Evolutionary conservation across 768 basidiomycete species (phyloP).

Genomic region (Russula olivacea): DNA sequence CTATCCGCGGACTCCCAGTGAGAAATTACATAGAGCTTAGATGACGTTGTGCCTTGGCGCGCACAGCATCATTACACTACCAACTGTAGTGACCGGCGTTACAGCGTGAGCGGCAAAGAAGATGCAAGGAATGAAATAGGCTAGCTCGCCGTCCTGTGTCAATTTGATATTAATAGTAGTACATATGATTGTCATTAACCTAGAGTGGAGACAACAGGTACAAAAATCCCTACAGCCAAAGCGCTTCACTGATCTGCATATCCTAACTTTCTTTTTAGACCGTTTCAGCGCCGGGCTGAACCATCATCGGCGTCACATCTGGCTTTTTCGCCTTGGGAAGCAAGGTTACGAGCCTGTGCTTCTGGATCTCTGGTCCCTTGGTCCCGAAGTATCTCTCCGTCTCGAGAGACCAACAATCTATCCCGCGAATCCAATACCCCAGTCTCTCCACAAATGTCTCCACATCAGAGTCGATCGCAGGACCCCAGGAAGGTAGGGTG

Average conservation of each 20-base stretch:
- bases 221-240: neutral
- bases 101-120: no score
- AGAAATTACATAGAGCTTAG: no score
- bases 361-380: conserved; percentile 49
- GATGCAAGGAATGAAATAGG: no score
- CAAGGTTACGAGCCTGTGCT: conserved; percentile 27
- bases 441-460: conserved; percentile 54
- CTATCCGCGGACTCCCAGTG: no score
- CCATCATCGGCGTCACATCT: conserved; percentile 16
- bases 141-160: neutral
- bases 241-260: neutral
- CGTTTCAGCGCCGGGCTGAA: neutral
- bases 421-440: conserved; percentile 67
- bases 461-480: conserved; percentile 54
- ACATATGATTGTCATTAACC: neutral
- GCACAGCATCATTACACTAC: no score
- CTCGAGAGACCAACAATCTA: conserved; percentile 68
- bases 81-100: no score
- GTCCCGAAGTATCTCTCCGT: conserved; percentile 64
- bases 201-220: neutral
- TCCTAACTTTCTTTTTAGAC: neutral
- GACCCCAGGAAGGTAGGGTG: conserved; percentile 56
- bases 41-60: no score
- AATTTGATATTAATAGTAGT: neutral
- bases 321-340: conserved; percentile 9